These are phyloP conservation scores for Colletotrichum sp. DNA, from an alignment of 2,329 filamentous ascomycete genomes.

Conservation along the genomic window DNA sequence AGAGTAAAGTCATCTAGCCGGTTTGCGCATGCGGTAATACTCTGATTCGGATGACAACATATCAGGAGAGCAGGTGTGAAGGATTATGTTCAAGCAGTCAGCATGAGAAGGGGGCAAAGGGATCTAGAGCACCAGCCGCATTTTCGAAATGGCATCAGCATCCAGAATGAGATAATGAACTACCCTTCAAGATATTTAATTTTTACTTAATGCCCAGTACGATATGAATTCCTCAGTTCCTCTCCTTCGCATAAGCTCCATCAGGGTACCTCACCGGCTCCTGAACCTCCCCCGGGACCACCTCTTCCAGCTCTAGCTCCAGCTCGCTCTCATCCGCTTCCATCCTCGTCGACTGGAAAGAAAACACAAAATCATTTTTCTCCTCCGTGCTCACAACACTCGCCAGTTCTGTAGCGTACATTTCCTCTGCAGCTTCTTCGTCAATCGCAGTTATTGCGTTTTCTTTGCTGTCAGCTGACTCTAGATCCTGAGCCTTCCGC, in stretches of 20 bases:
- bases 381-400: background rate
- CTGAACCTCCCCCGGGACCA: background rate
- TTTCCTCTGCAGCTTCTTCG: background rate
- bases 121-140: background rate
- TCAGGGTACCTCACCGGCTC: background rate
- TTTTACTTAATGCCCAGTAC: background rate
- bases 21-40: background rate
- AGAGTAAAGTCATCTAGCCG: background rate
- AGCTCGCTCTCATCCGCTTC: constrained; percentile 28
- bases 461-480: background rate
- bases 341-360: background rate
- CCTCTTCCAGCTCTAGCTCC: constrained; percentile 25
- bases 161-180: background rate
- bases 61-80: background rate
- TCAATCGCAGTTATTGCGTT: background rate
- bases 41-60: background rate
- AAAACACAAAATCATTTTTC: background rate
- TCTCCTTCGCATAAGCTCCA: background rate
- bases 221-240: background rate
- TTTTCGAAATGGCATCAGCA: background rate
- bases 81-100: background rate
- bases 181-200: background rate
- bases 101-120: background rate
- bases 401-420: background rate
- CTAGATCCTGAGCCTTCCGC: background rate